Base-by-base conservation (phyloP, 164 flowering plant genomes). In the Akebia trifoliata region DNA sequence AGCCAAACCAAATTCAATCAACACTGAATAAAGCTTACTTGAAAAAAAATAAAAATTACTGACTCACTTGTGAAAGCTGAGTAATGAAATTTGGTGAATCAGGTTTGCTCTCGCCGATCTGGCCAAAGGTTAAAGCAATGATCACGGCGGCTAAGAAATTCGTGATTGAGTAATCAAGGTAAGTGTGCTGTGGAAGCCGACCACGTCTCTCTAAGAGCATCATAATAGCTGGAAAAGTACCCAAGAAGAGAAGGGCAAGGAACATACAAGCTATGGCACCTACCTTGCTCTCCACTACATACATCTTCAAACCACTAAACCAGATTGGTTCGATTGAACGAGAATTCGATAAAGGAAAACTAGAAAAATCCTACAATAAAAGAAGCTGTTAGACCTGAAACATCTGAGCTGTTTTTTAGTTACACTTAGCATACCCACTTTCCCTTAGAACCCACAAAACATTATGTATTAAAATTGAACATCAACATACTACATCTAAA, bases 161-260 rank as follows among this genome's bases (percentile, higher is more conserved):
- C 0, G 92, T 77, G 57, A 83, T 54, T 0, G 91, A 66, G 43
- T 85, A 85, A 62, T 87, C 95, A 18, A 87, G 85, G 54, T 87
- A 85, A 36, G 95, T 85, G 62, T 87, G 95, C 45, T 87, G 95
- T 30, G 95, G 95, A 52, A 83, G 84, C 9, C 95, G 77, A 18
- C 95, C 95, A 20, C 95, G 66, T 42, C 92, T 70, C 66, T 87
- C 95, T 7, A 83, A 63, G 10, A 80, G 78, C 26, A 84, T 77
- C 69, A 87, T 29, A 35, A 87, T 28, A 21, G 95, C 95, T 48
- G 95, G 95, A 89, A 89, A 85, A 40, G 89, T 85, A 15, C 95
- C 95, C 72, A 87, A 58, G 59, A 81, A 83, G 35, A 76, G 50
- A 24, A 87, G 66, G 36, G 95, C 57, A 4, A 81, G 66, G 20